These are phyloP conservation scores for Coniophora puteana DNA, from an alignment of 1,284 basidiomycete genomes.

Conservation along the genomic window DNA sequence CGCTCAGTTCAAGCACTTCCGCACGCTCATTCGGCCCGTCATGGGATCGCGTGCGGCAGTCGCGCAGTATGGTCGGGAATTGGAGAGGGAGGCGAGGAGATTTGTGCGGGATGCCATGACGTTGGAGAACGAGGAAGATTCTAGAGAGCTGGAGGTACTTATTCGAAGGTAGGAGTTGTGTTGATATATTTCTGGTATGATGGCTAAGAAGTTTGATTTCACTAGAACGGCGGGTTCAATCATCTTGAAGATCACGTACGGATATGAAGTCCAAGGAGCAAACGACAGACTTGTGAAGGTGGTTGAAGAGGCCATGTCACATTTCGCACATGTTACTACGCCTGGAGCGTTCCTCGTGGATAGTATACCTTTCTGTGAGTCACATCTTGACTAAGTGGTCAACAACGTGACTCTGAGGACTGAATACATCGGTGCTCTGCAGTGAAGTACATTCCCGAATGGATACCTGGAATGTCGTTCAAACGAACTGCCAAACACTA, in stretches of 20 bases:
- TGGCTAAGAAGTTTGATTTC: too few relatives aligned
- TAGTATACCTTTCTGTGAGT: slow-evolving; percentile 14
- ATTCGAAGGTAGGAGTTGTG: too few relatives aligned
- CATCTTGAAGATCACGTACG: slow-evolving; percentile 7
- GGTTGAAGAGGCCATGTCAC: slow-evolving; percentile 12
- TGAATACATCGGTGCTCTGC: neutral
- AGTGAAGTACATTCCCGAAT: slow-evolving; percentile 13
- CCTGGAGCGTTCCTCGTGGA: slow-evolving; percentile 22
- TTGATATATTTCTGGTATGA: too few relatives aligned
- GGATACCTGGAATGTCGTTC: slow-evolving; percentile 22
- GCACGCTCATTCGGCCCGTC: too few relatives aligned
- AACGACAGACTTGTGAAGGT: slow-evolving; percentile 17
- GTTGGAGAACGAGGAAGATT: too few relatives aligned
- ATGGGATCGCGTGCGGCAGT: too few relatives aligned
- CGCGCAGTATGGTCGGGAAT: too few relatives aligned
- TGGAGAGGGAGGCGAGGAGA: too few relatives aligned
- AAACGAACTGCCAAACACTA: slow-evolving; percentile 9
- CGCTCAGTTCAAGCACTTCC: too few relatives aligned
- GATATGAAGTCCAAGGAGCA: slow-evolving; percentile 14
- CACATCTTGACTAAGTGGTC: neutral
- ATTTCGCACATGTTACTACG: slow-evolving; percentile 13
- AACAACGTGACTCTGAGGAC: too few relatives aligned
- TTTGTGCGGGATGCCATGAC: too few relatives aligned
- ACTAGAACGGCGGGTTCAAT: slow-evolving; percentile 6
- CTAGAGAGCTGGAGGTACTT: too few relatives aligned